Percentiles rank a stretch among this genome's conserved stretches.
Evolutionary conservation across 257 asterid genomes (phyloP).

Genomic region (Buddleja alternifolia): DNA sequence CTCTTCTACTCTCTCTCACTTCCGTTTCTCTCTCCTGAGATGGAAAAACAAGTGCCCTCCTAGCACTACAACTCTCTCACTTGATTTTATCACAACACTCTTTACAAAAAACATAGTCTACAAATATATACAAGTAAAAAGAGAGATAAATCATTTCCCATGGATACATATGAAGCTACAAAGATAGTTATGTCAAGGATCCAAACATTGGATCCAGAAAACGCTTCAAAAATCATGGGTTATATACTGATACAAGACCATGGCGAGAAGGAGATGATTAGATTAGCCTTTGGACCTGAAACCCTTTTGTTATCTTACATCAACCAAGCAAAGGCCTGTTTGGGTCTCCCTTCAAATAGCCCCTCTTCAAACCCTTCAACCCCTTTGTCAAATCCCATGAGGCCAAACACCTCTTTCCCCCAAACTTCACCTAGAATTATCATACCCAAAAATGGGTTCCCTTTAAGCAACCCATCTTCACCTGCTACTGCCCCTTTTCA

Average conservation of each 20-base stretch:
- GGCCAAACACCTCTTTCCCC: constrained; percentile 48
- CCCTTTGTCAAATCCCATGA: constrained; percentile 39
- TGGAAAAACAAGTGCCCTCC: constrained; percentile 25
- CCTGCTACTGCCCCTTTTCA: constrained; percentile 50
- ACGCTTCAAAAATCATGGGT: constrained; percentile 93
- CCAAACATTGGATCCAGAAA: constrained; percentile 81
- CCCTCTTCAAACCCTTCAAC: constrained; percentile 46
- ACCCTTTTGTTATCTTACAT: constrained; percentile 51
- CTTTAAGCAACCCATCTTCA: constrained; percentile 56
- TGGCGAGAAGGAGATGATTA: constrained; percentile 87
- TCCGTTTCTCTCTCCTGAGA: constrained; percentile 27
- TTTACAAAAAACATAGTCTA: not conserved
- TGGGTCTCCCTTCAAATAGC: constrained; percentile 52
- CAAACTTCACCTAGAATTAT: constrained; percentile 58
- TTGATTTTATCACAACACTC: constrained; percentile 21
- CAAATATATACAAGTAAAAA: not conserved
- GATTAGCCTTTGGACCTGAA: constrained; percentile 86
- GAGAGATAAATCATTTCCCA: constrained; percentile 23
- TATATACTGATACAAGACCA: constrained; percentile 85
- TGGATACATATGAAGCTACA: constrained; percentile 90
- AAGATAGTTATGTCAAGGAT: constrained; percentile 80
- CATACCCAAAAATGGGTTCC: constrained; percentile 67
- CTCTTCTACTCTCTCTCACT: not conserved
- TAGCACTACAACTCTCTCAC: constrained; percentile 13
- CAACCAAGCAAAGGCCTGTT: constrained; percentile 54